phyloP scores from a whole-genome alignment of 768 basidiomycete species.

The Russula sp. region DNA sequence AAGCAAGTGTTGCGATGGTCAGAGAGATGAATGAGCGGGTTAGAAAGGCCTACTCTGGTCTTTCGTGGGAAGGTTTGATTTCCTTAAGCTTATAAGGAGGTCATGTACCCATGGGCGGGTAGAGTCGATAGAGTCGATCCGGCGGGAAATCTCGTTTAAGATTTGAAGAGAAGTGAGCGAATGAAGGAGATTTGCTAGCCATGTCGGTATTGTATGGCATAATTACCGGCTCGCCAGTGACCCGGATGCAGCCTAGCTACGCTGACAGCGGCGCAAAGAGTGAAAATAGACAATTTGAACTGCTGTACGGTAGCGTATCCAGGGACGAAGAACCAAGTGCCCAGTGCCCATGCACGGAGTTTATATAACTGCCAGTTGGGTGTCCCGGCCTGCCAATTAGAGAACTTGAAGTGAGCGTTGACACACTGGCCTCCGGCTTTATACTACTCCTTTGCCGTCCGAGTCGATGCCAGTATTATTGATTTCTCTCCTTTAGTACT shows the following conservation, averaged over 20 bases:
- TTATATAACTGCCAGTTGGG: background rate
- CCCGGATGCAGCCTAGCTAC: background rate
- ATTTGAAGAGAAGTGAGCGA: background rate
- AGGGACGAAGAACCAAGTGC: background rate
- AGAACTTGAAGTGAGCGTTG: too few relatives aligned
- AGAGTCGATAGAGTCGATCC: background rate
- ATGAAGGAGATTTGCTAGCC: background rate
- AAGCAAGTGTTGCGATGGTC: background rate
- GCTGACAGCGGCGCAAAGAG: background rate
- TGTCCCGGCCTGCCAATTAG: too few relatives aligned
- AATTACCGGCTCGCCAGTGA: too few relatives aligned
- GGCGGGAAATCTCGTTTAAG: background rate
- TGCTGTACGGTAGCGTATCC: background rate
- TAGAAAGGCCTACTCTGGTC: background rate
- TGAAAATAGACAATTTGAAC: background rate
- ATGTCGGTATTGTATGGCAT: background rate
- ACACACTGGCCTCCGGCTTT: too few relatives aligned
- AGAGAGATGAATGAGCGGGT: background rate
- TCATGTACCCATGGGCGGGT: too few relatives aligned
- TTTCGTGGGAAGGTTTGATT: background rate
- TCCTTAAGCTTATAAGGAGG: too few relatives aligned
- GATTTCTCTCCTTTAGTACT: too few relatives aligned
- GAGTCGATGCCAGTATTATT: too few relatives aligned
- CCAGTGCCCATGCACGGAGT: background rate
- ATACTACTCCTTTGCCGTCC: too few relatives aligned